A percentile compares a stretch with the other conserved stretches of the same genome.
phyloP scores from a whole-genome alignment of 768 basidiomycete genomes.

The Tulasnella sp. region DNA sequence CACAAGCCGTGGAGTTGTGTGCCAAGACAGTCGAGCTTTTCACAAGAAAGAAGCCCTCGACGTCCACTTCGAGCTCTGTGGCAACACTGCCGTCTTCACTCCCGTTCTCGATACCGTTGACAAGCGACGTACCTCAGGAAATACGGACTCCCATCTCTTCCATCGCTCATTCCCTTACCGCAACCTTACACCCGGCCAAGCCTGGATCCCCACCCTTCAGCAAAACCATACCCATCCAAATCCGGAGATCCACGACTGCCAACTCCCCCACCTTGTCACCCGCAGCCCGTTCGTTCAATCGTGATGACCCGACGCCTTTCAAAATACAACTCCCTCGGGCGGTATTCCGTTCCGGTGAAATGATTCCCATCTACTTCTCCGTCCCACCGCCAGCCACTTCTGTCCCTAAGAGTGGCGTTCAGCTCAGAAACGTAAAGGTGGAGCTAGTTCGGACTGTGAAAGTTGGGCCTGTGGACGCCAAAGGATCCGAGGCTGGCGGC shows the following conservation, averaged over 20 bases:
- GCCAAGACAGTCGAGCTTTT: slow-evolving; percentile 61
- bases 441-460: slow-evolving; percentile 57
- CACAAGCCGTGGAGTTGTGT: slow-evolving; percentile 60
- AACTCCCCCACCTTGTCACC: slow-evolving; percentile 49
- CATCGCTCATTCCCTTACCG: slow-evolving; percentile 61
- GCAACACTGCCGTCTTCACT: slow-evolving; percentile 44
- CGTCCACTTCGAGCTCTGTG: slow-evolving; percentile 21
- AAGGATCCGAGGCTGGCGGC: not conserved
- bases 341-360: slow-evolving; percentile 61
- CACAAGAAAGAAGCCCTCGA: slow-evolving; percentile 41
- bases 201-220: slow-evolving; percentile 36
- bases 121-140: slow-evolving; percentile 73
- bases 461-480: slow-evolving; percentile 12
- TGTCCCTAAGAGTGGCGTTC: slow-evolving; percentile 60
- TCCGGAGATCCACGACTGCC: slow-evolving; percentile 57
- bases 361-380: slow-evolving; percentile 71
- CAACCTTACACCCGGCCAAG: slow-evolving; percentile 47
- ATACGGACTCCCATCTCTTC: slow-evolving; percentile 68
- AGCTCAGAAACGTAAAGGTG: slow-evolving; percentile 70
- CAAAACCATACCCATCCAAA: slow-evolving; percentile 59
- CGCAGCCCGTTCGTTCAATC: slow-evolving; percentile 50
- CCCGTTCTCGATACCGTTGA: slow-evolving; percentile 76
- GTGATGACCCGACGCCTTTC: slow-evolving; percentile 58
- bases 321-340: slow-evolving; percentile 65
- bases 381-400: slow-evolving; percentile 66